A percentile compares a stretch with the other conserved stretches of the same genome.
Conservation (phyloP, 345 rosid species). For the Eutrema yunnanense region DNA sequence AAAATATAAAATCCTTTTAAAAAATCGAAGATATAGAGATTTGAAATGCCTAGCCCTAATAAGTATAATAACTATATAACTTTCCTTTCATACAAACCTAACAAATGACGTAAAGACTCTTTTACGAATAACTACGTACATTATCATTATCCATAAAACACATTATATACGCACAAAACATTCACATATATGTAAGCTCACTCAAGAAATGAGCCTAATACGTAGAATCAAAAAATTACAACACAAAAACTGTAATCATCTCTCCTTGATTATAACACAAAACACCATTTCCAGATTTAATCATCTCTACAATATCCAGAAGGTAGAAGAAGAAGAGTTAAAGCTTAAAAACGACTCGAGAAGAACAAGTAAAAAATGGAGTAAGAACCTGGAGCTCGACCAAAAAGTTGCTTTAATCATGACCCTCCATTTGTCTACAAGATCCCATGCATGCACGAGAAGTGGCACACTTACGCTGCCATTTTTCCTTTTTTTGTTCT, state of each 20-base stretch:
- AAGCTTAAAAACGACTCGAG: not conserved
- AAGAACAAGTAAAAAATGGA: slow-evolving; percentile 2
- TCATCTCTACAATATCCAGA: slow-evolving; percentile 23
- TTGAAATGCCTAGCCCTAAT: not conserved
- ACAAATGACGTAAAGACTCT: not conserved
- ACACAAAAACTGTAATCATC: not conserved
- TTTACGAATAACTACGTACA: not conserved
- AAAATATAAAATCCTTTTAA: not conserved
- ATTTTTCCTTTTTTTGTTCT: not conserved
- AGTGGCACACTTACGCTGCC: slow-evolving; percentile 28
- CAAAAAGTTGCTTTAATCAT: not conserved
- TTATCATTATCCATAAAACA: not conserved
- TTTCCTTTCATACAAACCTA: not conserved
- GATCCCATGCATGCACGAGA: slow-evolving; percentile 42
- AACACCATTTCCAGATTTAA: slow-evolving; percentile 23
- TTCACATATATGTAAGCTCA: not conserved
- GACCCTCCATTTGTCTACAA: slow-evolving; percentile 31
- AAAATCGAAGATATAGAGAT: not conserved
- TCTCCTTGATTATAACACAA: slow-evolving; percentile 6
- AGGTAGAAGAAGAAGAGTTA: not conserved
- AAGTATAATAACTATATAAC: not conserved
- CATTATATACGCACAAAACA: not conserved
- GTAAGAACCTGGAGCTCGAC: slow-evolving; percentile 18
- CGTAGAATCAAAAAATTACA: not conserved
- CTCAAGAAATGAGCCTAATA: slow-evolving; percentile 7